These are phyloP conservation scores for Corymbia maculata DNA, from an alignment of 345 rosid genomes.

Conservation along the genomic window DNA sequence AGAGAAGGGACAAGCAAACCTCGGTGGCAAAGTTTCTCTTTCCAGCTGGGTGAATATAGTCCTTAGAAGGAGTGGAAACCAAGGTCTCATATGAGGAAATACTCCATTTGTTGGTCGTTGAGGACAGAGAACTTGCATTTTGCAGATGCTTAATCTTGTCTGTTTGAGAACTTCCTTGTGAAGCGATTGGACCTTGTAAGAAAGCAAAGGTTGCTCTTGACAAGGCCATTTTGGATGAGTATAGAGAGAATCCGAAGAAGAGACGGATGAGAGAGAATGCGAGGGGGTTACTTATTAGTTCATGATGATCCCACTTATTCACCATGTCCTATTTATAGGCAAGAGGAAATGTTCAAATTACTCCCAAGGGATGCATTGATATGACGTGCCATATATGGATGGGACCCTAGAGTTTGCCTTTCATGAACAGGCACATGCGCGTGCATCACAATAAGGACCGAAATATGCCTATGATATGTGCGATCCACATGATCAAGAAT, in stretches of 20 bases:
- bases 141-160: neutral
- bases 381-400: neutral
- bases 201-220: neutral
- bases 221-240: neutral
- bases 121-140: neutral
- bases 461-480: neutral
- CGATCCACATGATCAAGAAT: neutral
- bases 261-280: neutral
- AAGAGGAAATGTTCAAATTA: neutral
- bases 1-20: neutral
- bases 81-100: neutral
- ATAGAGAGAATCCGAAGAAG: neutral
- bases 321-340: neutral
- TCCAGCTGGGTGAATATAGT: neutral
- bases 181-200: neutral
- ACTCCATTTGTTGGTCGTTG: neutral
- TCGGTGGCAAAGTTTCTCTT: neutral
- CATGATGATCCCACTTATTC: neutral
- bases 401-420: neutral
- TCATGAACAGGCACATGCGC: no score
- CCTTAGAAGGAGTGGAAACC: neutral
- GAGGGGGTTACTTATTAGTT: slow-evolving; percentile 16
- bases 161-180: neutral
- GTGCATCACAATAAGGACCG: neutral
- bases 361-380: neutral